A percentile compares a stretch with the other conserved stretches of the same genome.
Conservation (phyloP, 148 eudicot species). For the Vaccinium myrtillus region DNA sequence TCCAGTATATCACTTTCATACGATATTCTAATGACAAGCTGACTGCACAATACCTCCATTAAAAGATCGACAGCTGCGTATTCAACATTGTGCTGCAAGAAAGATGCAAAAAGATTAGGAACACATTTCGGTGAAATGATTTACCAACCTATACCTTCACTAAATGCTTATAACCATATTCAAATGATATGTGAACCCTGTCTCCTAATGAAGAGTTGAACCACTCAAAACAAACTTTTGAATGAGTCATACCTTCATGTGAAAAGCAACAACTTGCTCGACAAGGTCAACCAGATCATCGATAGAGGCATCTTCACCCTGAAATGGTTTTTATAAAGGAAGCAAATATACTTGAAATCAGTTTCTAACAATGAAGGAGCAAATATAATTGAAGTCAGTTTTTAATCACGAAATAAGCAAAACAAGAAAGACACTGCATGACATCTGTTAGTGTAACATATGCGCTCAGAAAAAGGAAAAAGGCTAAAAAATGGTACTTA, state of each 20-base stretch:
- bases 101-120: constrained; percentile 14
- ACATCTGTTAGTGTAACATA: neutral
- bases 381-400: no score
- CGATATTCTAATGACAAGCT: neutral
- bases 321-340: constrained; percentile 20
- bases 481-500: neutral
- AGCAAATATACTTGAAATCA: neutral
- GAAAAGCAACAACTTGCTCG: constrained; percentile 78
- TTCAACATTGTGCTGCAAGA: constrained; percentile 95
- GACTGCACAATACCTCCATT: constrained; percentile 67
- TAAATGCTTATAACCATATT: neutral
- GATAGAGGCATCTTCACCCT: constrained; percentile 61
- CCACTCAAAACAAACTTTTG: neutral
- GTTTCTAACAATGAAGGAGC: neutral
- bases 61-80: constrained; percentile 95
- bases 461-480: neutral
- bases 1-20: no score
- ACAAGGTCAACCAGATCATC: constrained; percentile 82
- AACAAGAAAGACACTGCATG: neutral
- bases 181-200: neutral
- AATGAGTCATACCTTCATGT: constrained; percentile 70
- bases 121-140: neutral
- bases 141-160: neutral
- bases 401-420: neutral
- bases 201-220: neutral